Base-by-base conservation (phyloP, 2,329 filamentous ascomycete genomes). In the Cladosporium sp. region DNA sequence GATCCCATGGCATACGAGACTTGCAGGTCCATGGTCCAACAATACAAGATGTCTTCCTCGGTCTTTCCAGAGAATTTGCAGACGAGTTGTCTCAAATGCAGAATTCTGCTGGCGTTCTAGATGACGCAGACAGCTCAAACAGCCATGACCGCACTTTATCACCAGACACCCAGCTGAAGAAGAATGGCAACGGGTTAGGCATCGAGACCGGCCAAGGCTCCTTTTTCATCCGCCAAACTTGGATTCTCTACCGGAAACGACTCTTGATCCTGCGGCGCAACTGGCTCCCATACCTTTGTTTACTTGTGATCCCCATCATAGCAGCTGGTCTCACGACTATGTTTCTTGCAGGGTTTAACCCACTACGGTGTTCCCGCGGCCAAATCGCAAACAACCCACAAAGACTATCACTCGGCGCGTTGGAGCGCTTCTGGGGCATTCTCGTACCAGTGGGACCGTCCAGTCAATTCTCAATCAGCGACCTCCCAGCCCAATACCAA, bases 31-130 rank as follows among this genome's bases (percentile, higher is more conserved):
- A 85, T 13, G 88, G 88, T 0, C 90, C 90, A 1, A 94, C 88
- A 0, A 89, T 95, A 40, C 90, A 95, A 65, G 88, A 94, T 59
- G 88, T 94, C 0, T 95, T 95, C 67, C 70, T 95, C 35, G 83
- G 86, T 55, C 77, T 95, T 33, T 88, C 88, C 1, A 87, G 92
- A 62, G 88, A 94, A 64, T 77, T 88, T 53, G 76, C 73, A 46
- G 75, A 74, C 7, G 78, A 83, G 56, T 49, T 22, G 15, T 49
- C 48, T 3, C 38, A 43, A 15, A 43, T 49, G 39, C 33, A 45
- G n/a, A 36, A 38, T 12, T 15, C 38, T 29, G 22, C 33, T 4
- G 22, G 18, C 13, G 18, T 41, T 8, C 29, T 41, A 9, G 38
- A 36, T 22, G 38, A 49, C 35, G 38, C 19, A 16, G 56, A 18